Percentiles rank a stretch among this genome's conserved stretches.
Evolutionary conservation across 441 rosid genomes (phyloP).

Genomic region (Jatropha podagrica): DNA sequence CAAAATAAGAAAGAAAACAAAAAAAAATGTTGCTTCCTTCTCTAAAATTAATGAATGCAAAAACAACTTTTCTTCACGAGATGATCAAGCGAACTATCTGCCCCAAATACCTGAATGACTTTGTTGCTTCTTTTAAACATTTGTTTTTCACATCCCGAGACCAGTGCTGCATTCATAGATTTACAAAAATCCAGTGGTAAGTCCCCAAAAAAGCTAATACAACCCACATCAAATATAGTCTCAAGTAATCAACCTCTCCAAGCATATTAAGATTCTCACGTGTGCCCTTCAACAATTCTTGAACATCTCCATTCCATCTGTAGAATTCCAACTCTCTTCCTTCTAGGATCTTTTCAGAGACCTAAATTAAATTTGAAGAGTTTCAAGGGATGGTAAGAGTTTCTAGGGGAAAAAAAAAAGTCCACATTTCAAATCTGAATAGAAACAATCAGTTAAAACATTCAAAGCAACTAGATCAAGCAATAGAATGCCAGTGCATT

Average conservation of each 20-base stretch:
- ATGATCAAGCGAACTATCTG: conserved; percentile 80
- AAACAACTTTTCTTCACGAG: conserved; percentile 27
- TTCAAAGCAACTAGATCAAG: not conserved
- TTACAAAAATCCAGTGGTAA: conserved; percentile 5
- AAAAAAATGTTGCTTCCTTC: not conserved
- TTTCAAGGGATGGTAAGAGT: not conserved
- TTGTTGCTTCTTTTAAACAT: conserved; percentile 78
- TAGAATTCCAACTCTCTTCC: conserved; percentile 70
- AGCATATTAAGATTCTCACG: conserved; percentile 79
- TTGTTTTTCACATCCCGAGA: conserved; percentile 70
- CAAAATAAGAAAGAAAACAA: no score
- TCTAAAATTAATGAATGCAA: conserved; percentile 3
- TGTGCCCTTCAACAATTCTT: conserved; percentile 56
- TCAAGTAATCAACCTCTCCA: conserved; percentile 57
- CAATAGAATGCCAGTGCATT: not conserved
- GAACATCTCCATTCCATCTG: conserved; percentile 61
- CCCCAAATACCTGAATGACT: conserved; percentile 69
- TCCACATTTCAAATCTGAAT: not conserved
- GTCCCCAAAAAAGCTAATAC: conserved; percentile 17
- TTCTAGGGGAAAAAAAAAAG: not conserved
- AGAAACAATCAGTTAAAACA: not conserved
- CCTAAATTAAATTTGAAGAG: conserved; percentile 37
- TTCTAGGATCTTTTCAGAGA: conserved; percentile 60
- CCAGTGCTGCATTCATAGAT: conserved; percentile 62
- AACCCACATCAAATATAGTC: conserved; percentile 15